Evolutionary conservation across 108 stramenopile species (phyloP), one percentile per base, ranked within the genome.

Genomic region (Stephanodiscus triporus): DNA sequence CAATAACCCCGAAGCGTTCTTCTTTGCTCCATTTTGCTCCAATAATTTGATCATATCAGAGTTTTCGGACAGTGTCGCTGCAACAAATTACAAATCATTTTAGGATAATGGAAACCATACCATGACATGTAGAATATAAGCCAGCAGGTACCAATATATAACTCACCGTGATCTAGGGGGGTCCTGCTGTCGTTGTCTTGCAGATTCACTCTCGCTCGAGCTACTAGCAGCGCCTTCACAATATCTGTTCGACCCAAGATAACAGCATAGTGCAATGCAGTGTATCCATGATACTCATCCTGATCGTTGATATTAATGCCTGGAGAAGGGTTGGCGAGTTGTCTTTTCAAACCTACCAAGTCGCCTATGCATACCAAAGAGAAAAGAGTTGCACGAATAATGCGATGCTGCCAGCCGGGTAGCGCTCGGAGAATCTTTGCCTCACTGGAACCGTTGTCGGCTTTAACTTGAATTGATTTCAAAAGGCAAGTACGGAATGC

Each of bases 131-230:
- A 10, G 16, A 29, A 13, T 36, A 38, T 23, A 73, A 42, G 26
- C 16, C 47, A 23, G 16, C n/a, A 24, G 30, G 32, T 13, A 22
- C 4, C 22, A 26, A 36, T 22, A 68, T 2, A 54, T 38, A 13
- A 66, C 78, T 72, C 58, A 79, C 78, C 78, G 48, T 79, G 71
- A 61, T 79, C 78, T 8, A 72, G 56, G n/a, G 78, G 71, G 19
- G 78, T 79, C 51, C 68, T 79, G 9, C 67, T 14, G 13, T 72
- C 70, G 22, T 72, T 34, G 37, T 72, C 71, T 72, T 79, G 48
- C 22, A 45, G 7, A 53, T 79, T 79, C 29, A 79, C 78, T 22
- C 60, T 53, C 3, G 63, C 78, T 19, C 60, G 49, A 59, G 24
- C 24, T 19, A 48, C 43, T 42, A 79, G 78, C 43, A 79, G 63